Conservation (phyloP, 2,329 filamentous ascomycete species). For the Penicillium sp. region DNA sequence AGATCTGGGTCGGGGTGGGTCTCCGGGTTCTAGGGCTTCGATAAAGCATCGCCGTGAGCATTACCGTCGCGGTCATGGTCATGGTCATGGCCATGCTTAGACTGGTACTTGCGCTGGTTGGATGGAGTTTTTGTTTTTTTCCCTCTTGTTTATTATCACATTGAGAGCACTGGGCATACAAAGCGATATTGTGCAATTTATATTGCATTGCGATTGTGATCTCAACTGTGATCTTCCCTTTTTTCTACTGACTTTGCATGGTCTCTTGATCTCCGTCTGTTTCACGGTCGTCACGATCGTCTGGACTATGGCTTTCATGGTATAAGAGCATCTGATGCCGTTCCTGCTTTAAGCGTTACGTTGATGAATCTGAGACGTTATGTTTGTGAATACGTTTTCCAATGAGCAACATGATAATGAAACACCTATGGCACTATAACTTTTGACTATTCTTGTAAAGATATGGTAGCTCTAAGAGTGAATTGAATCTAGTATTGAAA, state of each 20-base stretch:
- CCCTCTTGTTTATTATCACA: background rate
- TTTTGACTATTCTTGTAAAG: too few relatives aligned
- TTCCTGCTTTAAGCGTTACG: conserved; percentile 27
- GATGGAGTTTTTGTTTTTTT: background rate
- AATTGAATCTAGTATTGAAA: too few relatives aligned
- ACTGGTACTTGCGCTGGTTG: background rate
- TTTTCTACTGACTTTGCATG: background rate
- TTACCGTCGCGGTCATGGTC: conserved; percentile 8
- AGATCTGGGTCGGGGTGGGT: too few relatives aligned
- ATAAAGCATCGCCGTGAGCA: conserved; percentile 15
- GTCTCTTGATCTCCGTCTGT: background rate
- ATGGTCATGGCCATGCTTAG: conserved; percentile 12
- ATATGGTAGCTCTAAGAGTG: too few relatives aligned
- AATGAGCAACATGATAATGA: background rate
- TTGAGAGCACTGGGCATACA: background rate
- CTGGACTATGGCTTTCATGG: background rate
- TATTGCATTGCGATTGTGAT: background rate
- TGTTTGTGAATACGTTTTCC: conserved; percentile 26
- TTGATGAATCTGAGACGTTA: conserved; percentile 29
- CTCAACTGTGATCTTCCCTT: background rate
- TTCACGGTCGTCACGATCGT: too few relatives aligned
- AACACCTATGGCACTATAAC: too few relatives aligned
- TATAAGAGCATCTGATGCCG: background rate
- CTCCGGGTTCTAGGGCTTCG: background rate
- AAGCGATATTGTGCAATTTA: background rate